Evolutionary conservation across 2,329 filamentous ascomycete genomes (phyloP).

Genomic region (Cladosporium sphaerospermum): DNA sequence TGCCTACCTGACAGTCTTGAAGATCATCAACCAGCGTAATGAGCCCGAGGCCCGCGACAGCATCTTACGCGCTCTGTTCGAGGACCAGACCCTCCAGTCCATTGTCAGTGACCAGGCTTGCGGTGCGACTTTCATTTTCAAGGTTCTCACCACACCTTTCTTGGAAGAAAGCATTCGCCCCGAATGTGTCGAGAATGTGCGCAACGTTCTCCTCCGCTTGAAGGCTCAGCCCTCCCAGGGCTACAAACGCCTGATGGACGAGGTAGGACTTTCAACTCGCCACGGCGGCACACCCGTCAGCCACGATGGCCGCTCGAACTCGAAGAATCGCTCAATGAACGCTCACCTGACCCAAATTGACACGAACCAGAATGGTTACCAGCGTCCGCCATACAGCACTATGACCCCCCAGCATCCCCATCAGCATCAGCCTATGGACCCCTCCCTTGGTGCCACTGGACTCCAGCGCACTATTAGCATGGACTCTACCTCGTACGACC

Average conservation of each 20-base stretch:
- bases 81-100: constrained; percentile 79
- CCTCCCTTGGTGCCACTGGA: constrained; percentile 25
- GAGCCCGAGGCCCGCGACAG: constrained; percentile 87
- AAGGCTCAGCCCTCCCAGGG: constrained; percentile 92
- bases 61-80: constrained; percentile 85
- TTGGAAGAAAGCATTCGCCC: constrained; percentile 85
- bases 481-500: constrained; percentile 44
- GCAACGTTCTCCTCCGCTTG: constrained; percentile 78
- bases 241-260: constrained; percentile 98
- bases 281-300: constrained; percentile 34
- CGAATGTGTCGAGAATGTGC: constrained; percentile 87
- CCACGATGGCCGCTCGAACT: constrained; percentile 31
- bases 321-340: constrained; percentile 28
- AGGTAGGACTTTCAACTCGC: constrained; percentile 75
- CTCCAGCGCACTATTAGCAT: constrained; percentile 44
- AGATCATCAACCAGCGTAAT: constrained; percentile 96
- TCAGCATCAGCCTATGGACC: constrained; percentile 30
- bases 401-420: constrained; percentile 24
- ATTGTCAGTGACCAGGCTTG: constrained; percentile 89
- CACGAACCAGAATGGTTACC: constrained; percentile 25
- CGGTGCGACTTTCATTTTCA: constrained; percentile 94
- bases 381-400: constrained; percentile 32
- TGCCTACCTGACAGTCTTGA: constrained; percentile 91
- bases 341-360: constrained; percentile 30
- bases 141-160: constrained; percentile 94